A percentile compares a stretch with the other conserved stretches of the same genome.
Evolutionary conservation across 305 asterid genomes (phyloP).

Genomic region (Solanum aculeatissimum): DNA sequence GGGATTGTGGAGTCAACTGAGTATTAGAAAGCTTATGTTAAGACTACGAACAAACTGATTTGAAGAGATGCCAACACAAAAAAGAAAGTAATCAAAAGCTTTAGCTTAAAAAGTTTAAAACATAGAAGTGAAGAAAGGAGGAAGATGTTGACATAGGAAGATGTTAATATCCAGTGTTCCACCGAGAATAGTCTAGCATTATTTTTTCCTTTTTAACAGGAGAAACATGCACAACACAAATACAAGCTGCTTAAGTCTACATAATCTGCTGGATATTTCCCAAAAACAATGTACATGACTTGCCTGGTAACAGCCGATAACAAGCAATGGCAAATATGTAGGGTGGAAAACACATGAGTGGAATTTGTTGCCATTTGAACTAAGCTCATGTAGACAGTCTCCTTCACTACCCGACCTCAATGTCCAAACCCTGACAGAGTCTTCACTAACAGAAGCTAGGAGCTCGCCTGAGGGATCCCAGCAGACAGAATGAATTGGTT

Average conservation of each 20-base stretch:
- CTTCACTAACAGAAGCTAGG: constrained; percentile 90
- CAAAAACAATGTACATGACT: constrained; percentile 5
- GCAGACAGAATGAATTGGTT: constrained; percentile 64
- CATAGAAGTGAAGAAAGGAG: not conserved
- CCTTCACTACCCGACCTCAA: constrained; percentile 76
- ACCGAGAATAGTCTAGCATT: not conserved
- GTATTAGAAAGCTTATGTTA: not conserved
- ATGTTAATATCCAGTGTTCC: not conserved
- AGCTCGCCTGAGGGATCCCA: constrained; percentile 94
- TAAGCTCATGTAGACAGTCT: constrained; percentile 74
- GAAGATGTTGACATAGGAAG: not conserved
- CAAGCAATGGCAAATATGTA: constrained; percentile 59
- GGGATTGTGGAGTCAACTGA: not conserved
- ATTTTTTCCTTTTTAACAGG: not conserved
- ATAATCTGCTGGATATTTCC: not conserved
- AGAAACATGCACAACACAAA: not conserved
- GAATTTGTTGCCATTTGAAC: constrained; percentile 81
- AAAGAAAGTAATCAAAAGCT: not conserved
- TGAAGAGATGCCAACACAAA: not conserved
- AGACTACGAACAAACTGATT: not conserved
- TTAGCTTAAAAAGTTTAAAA: not conserved
- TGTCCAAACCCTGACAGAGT: constrained; percentile 82
- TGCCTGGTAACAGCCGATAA: constrained; percentile 96
- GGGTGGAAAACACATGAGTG: constrained; percentile 96
- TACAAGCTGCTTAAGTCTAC: not conserved